Base-by-base conservation (phyloP, 2,329 filamentous ascomycete species). In the Claviceps purpurea region DNA sequence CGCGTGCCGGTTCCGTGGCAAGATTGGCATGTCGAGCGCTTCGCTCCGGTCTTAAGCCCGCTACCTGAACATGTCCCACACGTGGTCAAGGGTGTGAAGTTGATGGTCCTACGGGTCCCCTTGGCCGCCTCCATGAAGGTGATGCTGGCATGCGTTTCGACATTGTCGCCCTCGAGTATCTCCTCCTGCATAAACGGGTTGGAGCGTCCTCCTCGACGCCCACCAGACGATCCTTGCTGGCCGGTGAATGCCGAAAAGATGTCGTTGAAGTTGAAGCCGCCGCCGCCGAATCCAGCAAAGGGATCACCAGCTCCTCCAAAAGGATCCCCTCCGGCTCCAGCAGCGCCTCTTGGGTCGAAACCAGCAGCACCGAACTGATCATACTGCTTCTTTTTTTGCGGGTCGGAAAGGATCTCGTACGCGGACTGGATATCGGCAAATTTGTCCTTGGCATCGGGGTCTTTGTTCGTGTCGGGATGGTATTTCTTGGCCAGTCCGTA, bases 381-480 rank as follows among this genome's bases (percentile, higher is more conserved):
- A 64, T 82, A 98, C 54, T 90, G 86, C 64, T 95, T 84, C 65
- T 85, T 87, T 77, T 97, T 98, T 69, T 95, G 84, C 4, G 90
- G 77, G 64, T 98, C 93, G 47, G 89, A 94, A 7, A 98, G 75
- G 43, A 96, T 76, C 68, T 98, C 93, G 70, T 98, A 98, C 24
- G 93, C 89, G 37, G 86, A 81, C 68, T 98, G 93, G 51, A 94
- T 88, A 60, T 96, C 91, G 57, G 84, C 79, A 62, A 98, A 98
- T 62, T 87, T 91, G 61, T 97, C 93, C 67, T 97, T 97, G 39
- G 93, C 90, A n/a, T 74, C 78, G 2, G 87, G 68, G 60, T 97
- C 93, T 68, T 97, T 97, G 75, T 97, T 98, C 39, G 93, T 97
- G 66, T 98, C 93, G 8, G 93, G 93, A 63, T 98, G 93, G 66